Evolutionary conservation across 1,284 basidiomycete genomes (phyloP).

Genomic region (Ustilago cynodontis): DNA sequence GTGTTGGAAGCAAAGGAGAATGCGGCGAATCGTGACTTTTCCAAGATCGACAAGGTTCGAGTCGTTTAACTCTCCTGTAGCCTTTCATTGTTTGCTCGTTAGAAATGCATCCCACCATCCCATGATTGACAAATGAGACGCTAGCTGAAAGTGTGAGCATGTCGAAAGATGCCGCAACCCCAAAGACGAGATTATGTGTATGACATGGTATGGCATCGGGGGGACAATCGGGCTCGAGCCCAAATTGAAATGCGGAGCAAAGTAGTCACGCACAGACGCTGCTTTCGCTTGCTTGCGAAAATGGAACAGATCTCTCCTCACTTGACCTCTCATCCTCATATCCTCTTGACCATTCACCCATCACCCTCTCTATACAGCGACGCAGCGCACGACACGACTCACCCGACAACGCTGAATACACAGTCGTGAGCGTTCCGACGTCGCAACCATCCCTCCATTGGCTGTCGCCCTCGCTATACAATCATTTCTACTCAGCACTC

Average conservation of each 20-base stretch:
- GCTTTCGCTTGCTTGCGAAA: not conserved
- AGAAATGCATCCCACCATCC: not conserved
- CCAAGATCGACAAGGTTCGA: conserved; percentile 40
- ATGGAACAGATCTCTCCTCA: not conserved
- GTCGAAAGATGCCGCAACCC: too few relatives aligned
- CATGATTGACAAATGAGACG: not conserved
- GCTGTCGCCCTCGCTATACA: too few relatives aligned
- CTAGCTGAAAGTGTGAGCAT: not conserved
- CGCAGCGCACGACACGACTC: not conserved
- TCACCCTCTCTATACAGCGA: too few relatives aligned
- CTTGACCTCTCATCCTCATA: not conserved
- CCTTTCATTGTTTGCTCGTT: not conserved
- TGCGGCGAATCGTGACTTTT: conserved; percentile 40
- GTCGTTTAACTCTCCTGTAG: conserved; percentile 26
- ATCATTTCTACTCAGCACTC: too few relatives aligned
- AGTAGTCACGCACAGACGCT: conserved; percentile 3
- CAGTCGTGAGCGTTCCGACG: too few relatives aligned
- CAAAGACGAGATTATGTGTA: too few relatives aligned
- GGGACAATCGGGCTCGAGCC: conserved; percentile 3
- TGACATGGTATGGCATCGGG: conserved; percentile 1
- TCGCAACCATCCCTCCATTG: too few relatives aligned
- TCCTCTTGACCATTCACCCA: too few relatives aligned
- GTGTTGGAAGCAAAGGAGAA: conserved; percentile 38
- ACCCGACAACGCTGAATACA: not conserved
- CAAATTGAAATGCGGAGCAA: not conserved